These are phyloP conservation scores for Neoascochyta sp. DNA, from an alignment of 2,329 filamentous ascomycete genomes.

Conservation along the genomic window DNA sequence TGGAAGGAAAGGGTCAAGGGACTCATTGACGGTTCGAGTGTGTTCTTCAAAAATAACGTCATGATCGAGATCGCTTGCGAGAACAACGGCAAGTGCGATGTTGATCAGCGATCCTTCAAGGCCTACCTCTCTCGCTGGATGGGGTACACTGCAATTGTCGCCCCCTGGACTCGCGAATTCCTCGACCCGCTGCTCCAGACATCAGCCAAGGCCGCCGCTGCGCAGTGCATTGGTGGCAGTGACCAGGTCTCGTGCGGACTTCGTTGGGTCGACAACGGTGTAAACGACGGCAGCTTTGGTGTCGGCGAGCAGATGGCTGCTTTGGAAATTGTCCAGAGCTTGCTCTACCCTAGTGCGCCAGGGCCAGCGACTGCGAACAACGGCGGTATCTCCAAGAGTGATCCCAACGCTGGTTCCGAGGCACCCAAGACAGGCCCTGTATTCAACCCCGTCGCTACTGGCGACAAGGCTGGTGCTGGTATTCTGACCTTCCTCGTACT, in stretches of 20 bases:
- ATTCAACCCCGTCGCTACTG: constrained; percentile 48
- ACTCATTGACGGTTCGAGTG: constrained; percentile 36
- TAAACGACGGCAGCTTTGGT: constrained; percentile 49
- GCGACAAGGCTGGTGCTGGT: constrained; percentile 65
- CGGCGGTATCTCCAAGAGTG: constrained; percentile 51
- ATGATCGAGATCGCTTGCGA: constrained; percentile 51
- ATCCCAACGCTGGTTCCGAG: constrained; percentile 42
- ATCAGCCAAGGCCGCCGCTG: constrained; percentile 55
- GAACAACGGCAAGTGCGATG: constrained; percentile 44
- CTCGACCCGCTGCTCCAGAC: constrained; percentile 53
- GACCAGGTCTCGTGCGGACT: constrained; percentile 48
- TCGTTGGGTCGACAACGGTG: constrained; percentile 41
- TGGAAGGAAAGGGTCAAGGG: constrained; percentile 31
- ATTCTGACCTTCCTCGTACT: constrained; percentile 61
- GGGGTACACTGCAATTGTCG: constrained; percentile 41
- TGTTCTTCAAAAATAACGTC: constrained; percentile 46
- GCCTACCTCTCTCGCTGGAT: constrained; percentile 45
- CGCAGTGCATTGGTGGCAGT: constrained; percentile 50
- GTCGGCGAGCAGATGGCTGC: constrained; percentile 60
- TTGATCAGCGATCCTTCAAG: constrained; percentile 48
- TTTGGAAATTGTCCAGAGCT: constrained; percentile 52
- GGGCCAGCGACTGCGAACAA: constrained; percentile 47
- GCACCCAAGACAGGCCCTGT: constrained; percentile 26
- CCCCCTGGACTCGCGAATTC: constrained; percentile 33
- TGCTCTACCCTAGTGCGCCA: constrained; percentile 33